These are phyloP conservation scores for Helianthus annuus DNA, from an alignment of 129 eudicot genomes.

Conservation along the genomic window HanXRQr2.0-SUNRISE NC_035434.2:133219325-133219824, in stretches of 20 bases:
- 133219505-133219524: neutral
- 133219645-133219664: constrained; percentile 15
- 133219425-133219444: constrained; percentile 23
- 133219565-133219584: constrained; percentile 34
- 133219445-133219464: constrained; percentile 27
- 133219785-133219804: constrained; percentile 13
- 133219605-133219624: constrained; percentile 29
- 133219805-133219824: constrained; percentile 1
- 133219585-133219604: constrained; percentile 37
- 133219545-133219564: constrained; percentile 26
- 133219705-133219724: constrained; percentile 27
- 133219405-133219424: neutral
- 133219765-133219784: constrained; percentile 3
- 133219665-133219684: constrained; percentile 28
- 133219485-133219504: constrained; percentile 18
- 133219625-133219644: constrained; percentile 18
- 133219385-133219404: neutral
- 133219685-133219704: constrained; percentile 28
- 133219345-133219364: too few species aligned
- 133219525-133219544: constrained; percentile 4
- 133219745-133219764: constrained; percentile 23
- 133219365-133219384: neutral
- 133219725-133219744: constrained; percentile 13
- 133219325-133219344: too few species aligned
- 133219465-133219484: constrained; percentile 8